These are phyloP conservation scores for Starmerella stellata DNA, from an alignment of 805 yeast genomes.

Conservation along the genomic window DNA sequence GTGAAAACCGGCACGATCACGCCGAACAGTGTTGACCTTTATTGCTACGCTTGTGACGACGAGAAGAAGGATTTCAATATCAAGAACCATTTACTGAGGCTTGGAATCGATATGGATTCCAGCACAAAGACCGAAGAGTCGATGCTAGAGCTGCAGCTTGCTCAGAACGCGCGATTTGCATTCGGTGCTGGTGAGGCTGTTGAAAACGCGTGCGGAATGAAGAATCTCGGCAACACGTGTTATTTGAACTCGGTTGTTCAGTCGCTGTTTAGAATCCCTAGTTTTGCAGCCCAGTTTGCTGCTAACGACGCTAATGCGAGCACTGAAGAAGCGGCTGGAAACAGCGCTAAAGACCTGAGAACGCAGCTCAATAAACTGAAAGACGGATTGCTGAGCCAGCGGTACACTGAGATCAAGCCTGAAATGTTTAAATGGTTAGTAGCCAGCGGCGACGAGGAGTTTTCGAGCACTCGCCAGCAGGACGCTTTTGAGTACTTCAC, in stretches of 20 bases:
- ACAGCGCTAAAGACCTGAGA: conserved; percentile 46
- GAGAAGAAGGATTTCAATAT: conserved; percentile 62
- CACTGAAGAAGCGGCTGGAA: conserved; percentile 19
- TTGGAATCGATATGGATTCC: conserved; percentile 45
- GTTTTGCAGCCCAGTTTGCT: conserved; percentile 21
- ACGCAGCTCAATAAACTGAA: conserved; percentile 64
- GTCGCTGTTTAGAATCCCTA: conserved; percentile 33
- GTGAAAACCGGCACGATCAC: conserved; percentile 81
- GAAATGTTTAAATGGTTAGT: conserved; percentile 54
- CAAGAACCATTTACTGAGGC: conserved; percentile 31
- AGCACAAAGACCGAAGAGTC: conserved; percentile 66
- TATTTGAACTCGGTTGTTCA: conserved; percentile 72
- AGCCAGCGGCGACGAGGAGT: conserved; percentile 66
- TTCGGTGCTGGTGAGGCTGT: conserved; percentile 47
- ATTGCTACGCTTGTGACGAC: conserved; percentile 76
- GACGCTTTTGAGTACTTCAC: conserved; percentile 84
- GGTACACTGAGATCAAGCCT: conserved; percentile 56
- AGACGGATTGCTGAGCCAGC: conserved; percentile 60
- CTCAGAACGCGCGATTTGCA: conserved; percentile 87
- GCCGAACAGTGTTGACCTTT: conserved; percentile 62
- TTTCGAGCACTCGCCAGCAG: conserved; percentile 74
- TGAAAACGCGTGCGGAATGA: conserved; percentile 61
- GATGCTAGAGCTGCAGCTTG: conserved; percentile 73
- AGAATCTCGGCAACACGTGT: conserved; percentile 85
- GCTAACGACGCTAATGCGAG: conserved; percentile 12